phyloP scores from a whole-genome alignment of 2,329 filamentous ascomycete species.

The Ceratocystis cacaofunesta region DNA sequence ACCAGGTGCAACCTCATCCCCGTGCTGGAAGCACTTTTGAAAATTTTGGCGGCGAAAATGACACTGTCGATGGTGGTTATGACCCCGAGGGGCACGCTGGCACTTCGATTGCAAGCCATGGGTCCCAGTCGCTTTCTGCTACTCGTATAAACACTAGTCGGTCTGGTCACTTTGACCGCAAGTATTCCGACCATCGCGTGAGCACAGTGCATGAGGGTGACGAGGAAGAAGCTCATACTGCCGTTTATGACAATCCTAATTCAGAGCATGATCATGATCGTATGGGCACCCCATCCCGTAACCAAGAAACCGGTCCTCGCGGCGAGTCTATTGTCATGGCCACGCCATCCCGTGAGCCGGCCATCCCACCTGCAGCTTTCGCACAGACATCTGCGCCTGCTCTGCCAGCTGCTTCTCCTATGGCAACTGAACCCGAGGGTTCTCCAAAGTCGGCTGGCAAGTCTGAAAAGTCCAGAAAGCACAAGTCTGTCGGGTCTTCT shows the following conservation, averaged over 20 bases:
- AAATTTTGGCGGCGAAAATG: conserved; percentile 57
- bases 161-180: conserved; percentile 52
- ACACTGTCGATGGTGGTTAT: conserved; percentile 55
- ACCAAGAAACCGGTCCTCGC: conserved; percentile 8
- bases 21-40: conserved; percentile 52
- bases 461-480: conserved; percentile 66
- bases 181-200: conserved; percentile 62
- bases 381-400: conserved; percentile 2
- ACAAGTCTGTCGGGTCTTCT: conserved; percentile 72
- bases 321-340: conserved; percentile 13
- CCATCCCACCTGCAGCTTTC: conserved; percentile 7
- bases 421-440: conserved; percentile 54
- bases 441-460: conserved; percentile 41
- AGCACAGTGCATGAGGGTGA: conserved; percentile 79
- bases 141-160: conserved; percentile 43
- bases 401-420: conserved; percentile 11
- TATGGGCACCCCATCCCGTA: conserved; percentile 2
- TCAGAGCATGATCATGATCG: conserved; percentile 23
- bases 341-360: conserved; percentile 10
- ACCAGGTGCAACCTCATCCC: conserved; percentile 28
- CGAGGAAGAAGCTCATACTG: conserved; percentile 43
- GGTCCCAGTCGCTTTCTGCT: conserved; percentile 20
- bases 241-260: conserved; percentile 32
- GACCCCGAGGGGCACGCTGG: conserved; percentile 32
- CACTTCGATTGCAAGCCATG: conserved; percentile 35